These are phyloP conservation scores for Agrocybe chaxingu DNA, from an alignment of 768 basidiomycete species.

Conservation along the genomic window DNA sequence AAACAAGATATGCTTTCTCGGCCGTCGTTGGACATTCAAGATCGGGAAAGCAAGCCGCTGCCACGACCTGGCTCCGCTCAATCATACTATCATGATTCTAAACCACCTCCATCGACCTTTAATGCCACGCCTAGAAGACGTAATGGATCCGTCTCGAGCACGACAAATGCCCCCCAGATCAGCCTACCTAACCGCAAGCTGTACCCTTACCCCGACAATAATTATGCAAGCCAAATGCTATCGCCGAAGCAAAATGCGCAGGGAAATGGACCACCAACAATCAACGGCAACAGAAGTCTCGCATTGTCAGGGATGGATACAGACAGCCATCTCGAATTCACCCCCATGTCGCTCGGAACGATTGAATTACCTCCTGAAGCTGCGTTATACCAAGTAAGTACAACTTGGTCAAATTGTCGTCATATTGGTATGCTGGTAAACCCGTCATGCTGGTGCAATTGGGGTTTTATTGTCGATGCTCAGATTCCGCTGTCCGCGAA, in stretches of 20 bases:
- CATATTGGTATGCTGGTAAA: conserved; percentile 10
- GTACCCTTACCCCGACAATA: conserved; percentile 10
- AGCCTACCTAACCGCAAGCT: conserved; percentile 1
- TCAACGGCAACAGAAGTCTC: conserved; percentile 4
- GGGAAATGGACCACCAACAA: conserved; percentile 2
- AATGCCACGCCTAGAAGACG: conserved; percentile 14
- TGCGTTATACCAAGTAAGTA: conserved; percentile 31
- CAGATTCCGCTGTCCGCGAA: conserved; percentile 18
- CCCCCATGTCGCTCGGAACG: conserved; percentile 16
- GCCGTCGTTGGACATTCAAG: conserved; percentile 15
- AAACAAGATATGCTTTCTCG: conserved; percentile 11
- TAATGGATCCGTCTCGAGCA: conserved; percentile 12
- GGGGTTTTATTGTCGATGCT: conserved; percentile 20
- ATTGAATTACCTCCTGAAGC: conserved; percentile 27
- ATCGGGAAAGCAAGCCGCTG: conserved; percentile 17
- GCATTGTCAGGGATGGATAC: conserved; percentile 2
- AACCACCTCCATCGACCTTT: conserved; percentile 7
- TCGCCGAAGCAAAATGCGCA: conserved; percentile 5
- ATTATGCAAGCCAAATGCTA: conserved; percentile 6
- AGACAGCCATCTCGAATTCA: conserved; percentile 6
- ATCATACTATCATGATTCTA: conserved; percentile 8
- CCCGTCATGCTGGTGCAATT: conserved; percentile 6
- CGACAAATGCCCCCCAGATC: conserved; percentile 6
- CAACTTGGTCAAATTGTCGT: conserved; percentile 4
- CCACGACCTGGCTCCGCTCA: conserved; percentile 16